These are phyloP conservation scores for Zoysia matrella DNA, from an alignment of 202 grass and related monocot genomes.

Conservation along the genomic window DNA sequence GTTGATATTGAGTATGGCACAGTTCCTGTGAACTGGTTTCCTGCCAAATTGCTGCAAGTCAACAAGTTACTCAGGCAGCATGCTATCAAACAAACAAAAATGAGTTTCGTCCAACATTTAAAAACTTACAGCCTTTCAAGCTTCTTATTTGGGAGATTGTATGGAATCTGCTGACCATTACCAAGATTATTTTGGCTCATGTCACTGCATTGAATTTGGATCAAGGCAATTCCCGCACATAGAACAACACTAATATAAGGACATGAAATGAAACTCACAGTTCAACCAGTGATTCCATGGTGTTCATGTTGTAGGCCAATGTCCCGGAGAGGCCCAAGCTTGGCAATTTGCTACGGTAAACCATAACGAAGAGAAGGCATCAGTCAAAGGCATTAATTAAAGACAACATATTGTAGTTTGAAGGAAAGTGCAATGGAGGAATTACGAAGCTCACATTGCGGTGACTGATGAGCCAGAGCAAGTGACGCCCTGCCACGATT, in stretches of 20 bases:
- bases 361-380: slow-evolving; percentile 18
- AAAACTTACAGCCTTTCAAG: slow-evolving; percentile 75
- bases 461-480: slow-evolving; percentile 85
- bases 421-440: not conserved
- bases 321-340: slow-evolving; percentile 69
- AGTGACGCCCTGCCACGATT: slow-evolving; percentile 72
- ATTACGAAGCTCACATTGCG: slow-evolving; percentile 59
- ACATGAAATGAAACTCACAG: slow-evolving; percentile 59
- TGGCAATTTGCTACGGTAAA: slow-evolving; percentile 68
- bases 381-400: slow-evolving; percentile 3
- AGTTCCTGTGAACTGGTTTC: slow-evolving; percentile 75
- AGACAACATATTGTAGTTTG: not conserved
- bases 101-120: slow-evolving; percentile 18
- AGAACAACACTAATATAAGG: slow-evolving; percentile 17
- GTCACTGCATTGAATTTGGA: slow-evolving; percentile 69
- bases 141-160: slow-evolving; percentile 92
- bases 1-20: slow-evolving; percentile 79
- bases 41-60: slow-evolving; percentile 71
- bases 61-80: slow-evolving; percentile 29
- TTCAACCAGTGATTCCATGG: slow-evolving; percentile 76
- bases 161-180: slow-evolving; percentile 69
- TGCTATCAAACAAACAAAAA: slow-evolving; percentile 27
- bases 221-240: slow-evolving; percentile 12
- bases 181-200: slow-evolving; percentile 85
- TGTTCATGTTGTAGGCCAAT: slow-evolving; percentile 71